Conservation (phyloP, 257 asterid species). For the Capsicum baccatum region DNA sequence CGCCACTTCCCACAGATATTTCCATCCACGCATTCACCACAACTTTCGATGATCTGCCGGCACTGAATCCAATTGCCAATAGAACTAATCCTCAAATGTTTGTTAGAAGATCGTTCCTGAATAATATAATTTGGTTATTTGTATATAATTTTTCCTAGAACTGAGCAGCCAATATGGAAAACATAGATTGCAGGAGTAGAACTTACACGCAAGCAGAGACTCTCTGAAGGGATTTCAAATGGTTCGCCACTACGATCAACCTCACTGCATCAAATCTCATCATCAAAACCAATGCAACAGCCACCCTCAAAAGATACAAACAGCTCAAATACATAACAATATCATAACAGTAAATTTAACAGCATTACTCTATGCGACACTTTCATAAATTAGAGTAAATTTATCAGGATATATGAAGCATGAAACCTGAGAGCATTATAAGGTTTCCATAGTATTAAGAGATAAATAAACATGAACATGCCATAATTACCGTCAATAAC, state of each 20-base stretch:
- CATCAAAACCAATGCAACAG: slow-evolving; percentile 33
- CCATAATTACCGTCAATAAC: neutral
- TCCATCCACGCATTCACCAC: slow-evolving; percentile 64
- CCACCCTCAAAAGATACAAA: slow-evolving; percentile 13
- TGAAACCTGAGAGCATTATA: neutral
- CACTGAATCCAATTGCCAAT: slow-evolving; percentile 94
- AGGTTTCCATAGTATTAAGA: slow-evolving; percentile 1
- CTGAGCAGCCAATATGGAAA: slow-evolving; percentile 31
- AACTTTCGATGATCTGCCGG: slow-evolving; percentile 60
- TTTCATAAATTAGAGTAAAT: neutral
- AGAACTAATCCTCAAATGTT: slow-evolving; percentile 46
- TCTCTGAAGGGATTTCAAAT: slow-evolving; percentile 44
- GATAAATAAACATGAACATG: slow-evolving; percentile 2
- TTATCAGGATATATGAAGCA: slow-evolving; percentile 24
- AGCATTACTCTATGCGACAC: neutral
- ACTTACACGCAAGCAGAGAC: slow-evolving; percentile 54
- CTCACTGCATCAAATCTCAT: slow-evolving; percentile 56
- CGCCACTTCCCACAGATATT: slow-evolving; percentile 88
- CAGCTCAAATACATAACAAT: slow-evolving; percentile 16
- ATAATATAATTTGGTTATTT: slow-evolving; percentile 32
- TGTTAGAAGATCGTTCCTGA: slow-evolving; percentile 48
- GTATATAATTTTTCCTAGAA: slow-evolving; percentile 34
- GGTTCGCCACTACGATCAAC: slow-evolving; percentile 53
- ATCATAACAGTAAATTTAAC: neutral
- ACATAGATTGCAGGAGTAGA: slow-evolving; percentile 32